Evolutionary conservation across 2,329 filamentous ascomycete genomes (phyloP), one percentile per base, ranked within the genome.

Genomic region (Zymoseptoria brevis): DNA sequence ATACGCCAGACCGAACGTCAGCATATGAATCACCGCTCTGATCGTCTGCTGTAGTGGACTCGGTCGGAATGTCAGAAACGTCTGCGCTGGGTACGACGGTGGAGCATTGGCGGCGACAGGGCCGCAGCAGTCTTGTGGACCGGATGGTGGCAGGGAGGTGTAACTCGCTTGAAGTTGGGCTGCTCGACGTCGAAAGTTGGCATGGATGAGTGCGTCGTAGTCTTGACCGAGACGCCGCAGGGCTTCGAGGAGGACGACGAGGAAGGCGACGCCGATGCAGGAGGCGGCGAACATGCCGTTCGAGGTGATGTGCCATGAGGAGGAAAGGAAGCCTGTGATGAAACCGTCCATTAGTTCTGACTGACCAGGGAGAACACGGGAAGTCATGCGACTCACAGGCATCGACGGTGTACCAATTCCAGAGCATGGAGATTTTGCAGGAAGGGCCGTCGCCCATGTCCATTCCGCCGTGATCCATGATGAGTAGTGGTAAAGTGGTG

Each of bases 321-420:
- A 67, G 22, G 87, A 76, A 69, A 94, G 81, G 79, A 94, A 93
- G 75, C 67, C 57, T 61, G 19, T 16, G 58, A 19, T n/a, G 24
- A 22, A 22, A 2, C 4, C 21, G 21, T 2, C 21, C 21, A 19
- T 41, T 52, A 45, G n/a, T 54, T 30, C 22, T 24, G 21, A 22
- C 4, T 22, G 21, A 22, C 21, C 2, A 22, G 21, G 4, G 21
- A 22, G 4, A 22, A 22, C 4, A 22, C 21, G 21, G 21, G 2
- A 22, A 22, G 21, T 22, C 21, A 4, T 22, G 21, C 21, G 7
- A 53, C 61, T 54, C 29, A 72, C 78, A 90, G 19, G 85, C 75
- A 70, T 88, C 84, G 70, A 88, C 77, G 2, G 85, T 87, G 72
- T 88, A 80, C 86, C 87, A 89, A 73, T 90, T 91, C 87, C 87